Evolutionary conservation across 2,329 filamentous ascomycete genomes (phyloP).

Genomic region (Ustulina deusta): DNA sequence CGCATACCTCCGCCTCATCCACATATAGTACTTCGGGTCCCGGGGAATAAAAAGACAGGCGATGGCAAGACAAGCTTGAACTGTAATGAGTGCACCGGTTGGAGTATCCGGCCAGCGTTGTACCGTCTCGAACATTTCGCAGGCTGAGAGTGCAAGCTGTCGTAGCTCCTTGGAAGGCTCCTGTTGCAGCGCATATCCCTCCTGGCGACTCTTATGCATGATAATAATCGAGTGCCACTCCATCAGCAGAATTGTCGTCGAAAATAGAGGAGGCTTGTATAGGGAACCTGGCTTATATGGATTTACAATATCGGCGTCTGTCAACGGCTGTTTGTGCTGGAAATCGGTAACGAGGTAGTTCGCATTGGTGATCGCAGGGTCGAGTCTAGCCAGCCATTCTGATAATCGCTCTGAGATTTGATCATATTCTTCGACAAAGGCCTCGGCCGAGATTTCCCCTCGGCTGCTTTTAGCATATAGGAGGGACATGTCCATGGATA

Average conservation of each 20-base stretch:
- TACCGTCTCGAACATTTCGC: conserved; percentile 83
- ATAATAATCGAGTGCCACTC: conserved; percentile 84
- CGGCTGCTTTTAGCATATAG: conserved; percentile 77
- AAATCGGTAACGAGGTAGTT: conserved; percentile 74
- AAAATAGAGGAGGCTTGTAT: conserved; percentile 76
- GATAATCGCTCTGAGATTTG: conserved; percentile 61
- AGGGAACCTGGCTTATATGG: conserved; percentile 78
- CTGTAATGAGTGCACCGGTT: conserved; percentile 75
- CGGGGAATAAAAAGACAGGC: conserved; percentile 83
- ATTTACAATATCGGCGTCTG: conserved; percentile 76
- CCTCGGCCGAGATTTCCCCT: conserved; percentile 71
- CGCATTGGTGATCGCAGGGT: conserved; percentile 71
- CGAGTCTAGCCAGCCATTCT: conserved; percentile 67
- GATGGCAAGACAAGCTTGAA: conserved; percentile 82
- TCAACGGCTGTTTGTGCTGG: conserved; percentile 62
- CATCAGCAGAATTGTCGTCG: conserved; percentile 78
- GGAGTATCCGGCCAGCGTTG: conserved; percentile 77
- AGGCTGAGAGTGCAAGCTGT: conserved; percentile 74
- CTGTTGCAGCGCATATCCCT: conserved; percentile 67
- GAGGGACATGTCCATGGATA: conserved; percentile 83
- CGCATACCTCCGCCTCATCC: conserved; percentile 84
- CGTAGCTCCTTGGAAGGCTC: conserved; percentile 66
- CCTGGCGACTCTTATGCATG: conserved; percentile 80
- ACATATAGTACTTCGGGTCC: conserved; percentile 78
- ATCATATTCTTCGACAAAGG: conserved; percentile 73